Evolutionary conservation across 495 filamentous ascomycete genomes (phyloP), one percentile per base, ranked within the genome.

Genomic region (Penicillium flavigenum): DNA sequence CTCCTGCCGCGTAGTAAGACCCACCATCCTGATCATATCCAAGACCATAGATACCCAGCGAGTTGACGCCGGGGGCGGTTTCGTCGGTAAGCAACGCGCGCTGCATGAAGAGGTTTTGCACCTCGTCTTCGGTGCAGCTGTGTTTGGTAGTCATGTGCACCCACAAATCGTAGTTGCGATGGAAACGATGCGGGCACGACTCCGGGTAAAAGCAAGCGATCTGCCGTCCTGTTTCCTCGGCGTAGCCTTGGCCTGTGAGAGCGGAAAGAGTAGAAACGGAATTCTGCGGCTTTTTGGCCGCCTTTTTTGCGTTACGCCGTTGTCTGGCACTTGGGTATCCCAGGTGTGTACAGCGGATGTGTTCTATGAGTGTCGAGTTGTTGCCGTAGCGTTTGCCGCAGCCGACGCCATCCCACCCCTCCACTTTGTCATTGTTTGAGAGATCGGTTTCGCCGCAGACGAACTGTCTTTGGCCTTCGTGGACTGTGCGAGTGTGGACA

Each of bases 301-400:
- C 7, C 72, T 66, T 34, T 74, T 65, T 34, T 73, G 66, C n/a
- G 47, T 69, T 72, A 47, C 65, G 74, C 12, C 77, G 75, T 46
- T 75, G 72, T 3, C 78, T 77, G 51, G 73, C 63, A 45, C 75
- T 76, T 36, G 61, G 63, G 42, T 84, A 74, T 4, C 85, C 84
- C 36, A 94, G 65, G 68, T 96, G 92, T 0, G 86, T 73, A 10
- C 83, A 89, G 20, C 89, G 85, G 39, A 95, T 79, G 60, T 96
- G 92, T 46, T 91, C 87, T 71, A 92, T 88, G 0, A 96, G 76
- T 47, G 81, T 84, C n/a, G 79, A 74, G 67, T 91, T 92, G 57
- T 84, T 85, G 24, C 76, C 75, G 58, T 91, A 92, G 17, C 76
- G 76, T 49, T 81, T 79, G 0, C 85, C 87, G 63, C 92, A 96